Conservation (phyloP, 768 basidiomycete genomes). For the Rhodotorula kratochvilovae region DNA sequence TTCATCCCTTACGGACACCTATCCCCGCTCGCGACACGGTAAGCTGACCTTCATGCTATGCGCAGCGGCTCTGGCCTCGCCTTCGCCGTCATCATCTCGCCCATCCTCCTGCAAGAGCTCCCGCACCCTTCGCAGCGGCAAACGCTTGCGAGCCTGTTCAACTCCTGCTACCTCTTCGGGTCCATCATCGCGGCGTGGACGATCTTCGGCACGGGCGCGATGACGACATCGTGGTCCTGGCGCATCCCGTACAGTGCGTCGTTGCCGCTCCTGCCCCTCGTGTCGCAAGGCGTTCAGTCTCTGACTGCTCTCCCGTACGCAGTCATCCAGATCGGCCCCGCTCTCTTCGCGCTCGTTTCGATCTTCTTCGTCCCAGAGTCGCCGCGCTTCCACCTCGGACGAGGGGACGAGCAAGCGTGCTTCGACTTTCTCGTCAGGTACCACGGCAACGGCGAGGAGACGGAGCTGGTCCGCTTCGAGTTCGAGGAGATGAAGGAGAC, state of each 20-base stretch:
- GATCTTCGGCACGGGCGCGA: constrained; percentile 8
- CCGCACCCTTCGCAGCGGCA: constrained; percentile 30
- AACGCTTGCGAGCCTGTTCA: constrained; percentile 19
- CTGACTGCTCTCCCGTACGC: too few relatives aligned
- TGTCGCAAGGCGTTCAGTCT: background rate
- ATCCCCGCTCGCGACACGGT: too few relatives aligned
- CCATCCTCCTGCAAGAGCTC: constrained; percentile 30
- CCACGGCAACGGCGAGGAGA: constrained; percentile 42
- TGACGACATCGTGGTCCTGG: constrained; percentile 24
- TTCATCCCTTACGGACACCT: background rate
- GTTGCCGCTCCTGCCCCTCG: too few relatives aligned
- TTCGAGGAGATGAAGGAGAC: constrained; percentile 49
- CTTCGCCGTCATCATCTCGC: constrained; percentile 24
- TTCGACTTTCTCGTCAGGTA: constrained; percentile 40
- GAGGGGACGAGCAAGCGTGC: constrained; percentile 40
- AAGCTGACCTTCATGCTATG: too few relatives aligned
- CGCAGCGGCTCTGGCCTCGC: background rate
- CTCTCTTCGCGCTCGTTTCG: constrained; percentile 7
- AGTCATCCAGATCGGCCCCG: constrained; percentile 27
- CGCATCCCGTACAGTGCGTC: constrained; percentile 16
- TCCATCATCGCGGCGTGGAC: constrained; percentile 27
- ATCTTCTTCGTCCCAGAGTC: constrained; percentile 31
- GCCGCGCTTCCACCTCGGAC: constrained; percentile 38
- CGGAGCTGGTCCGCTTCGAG: constrained; percentile 48
- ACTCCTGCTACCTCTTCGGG: constrained; percentile 14